Conservation (phyloP, 2,329 filamentous ascomycete genomes). For the Fusarium musae region DNA sequence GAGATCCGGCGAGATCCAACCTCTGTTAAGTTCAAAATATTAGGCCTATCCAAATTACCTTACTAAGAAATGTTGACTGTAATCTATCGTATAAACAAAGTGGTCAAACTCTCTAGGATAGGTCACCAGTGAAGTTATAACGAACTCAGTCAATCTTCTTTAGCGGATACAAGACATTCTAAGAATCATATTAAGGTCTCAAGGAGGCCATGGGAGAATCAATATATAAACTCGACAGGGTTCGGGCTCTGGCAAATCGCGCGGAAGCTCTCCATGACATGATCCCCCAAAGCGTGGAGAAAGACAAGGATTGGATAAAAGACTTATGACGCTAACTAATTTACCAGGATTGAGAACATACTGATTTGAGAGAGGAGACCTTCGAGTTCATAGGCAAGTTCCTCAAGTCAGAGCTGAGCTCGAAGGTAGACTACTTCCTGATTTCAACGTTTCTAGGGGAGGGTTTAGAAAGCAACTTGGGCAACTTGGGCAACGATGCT, state of each 20-base stretch:
- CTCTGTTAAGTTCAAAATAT: not conserved
- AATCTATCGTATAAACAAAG: not conserved
- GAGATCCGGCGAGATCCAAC: not conserved
- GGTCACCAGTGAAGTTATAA: not conserved
- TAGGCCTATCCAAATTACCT: not conserved
- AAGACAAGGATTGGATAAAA: not conserved
- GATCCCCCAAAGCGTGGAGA: not conserved
- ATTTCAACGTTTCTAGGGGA: not conserved
- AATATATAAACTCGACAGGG: not conserved
- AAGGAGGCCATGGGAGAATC: not conserved
- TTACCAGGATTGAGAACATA: not conserved
- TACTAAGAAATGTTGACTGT: not conserved
- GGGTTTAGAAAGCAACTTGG: not conserved
- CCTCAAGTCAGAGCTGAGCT: not conserved
- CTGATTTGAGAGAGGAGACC: not conserved
- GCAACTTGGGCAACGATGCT: not conserved
- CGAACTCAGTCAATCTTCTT: not conserved
- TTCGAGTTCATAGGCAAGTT: not conserved
- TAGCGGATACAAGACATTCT: not conserved
- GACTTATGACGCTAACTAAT: not conserved
- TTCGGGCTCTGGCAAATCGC: not conserved
- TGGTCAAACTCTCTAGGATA: not conserved
- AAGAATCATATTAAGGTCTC: not conserved
- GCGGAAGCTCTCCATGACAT: not conserved
- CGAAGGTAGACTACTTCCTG: not conserved